Percentiles rank a stretch among this genome's conserved stretches.
These are phyloP conservation scores for Gossypium longicalyx DNA, from an alignment of 345 rosid species.

Conservation along the genomic window DNA sequence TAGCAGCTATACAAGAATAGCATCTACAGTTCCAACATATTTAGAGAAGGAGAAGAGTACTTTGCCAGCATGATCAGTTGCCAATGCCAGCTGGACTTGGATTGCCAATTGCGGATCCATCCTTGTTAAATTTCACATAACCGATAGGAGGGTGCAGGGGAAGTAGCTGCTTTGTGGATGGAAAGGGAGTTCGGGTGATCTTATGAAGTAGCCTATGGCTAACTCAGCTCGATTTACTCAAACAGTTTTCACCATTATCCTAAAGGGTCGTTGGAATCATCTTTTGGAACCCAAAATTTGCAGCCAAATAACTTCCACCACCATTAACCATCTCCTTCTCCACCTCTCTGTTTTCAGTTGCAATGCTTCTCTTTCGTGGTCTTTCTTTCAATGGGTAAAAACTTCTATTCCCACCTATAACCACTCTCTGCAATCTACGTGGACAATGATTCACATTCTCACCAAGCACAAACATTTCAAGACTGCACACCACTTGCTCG, in stretches of 20 bases:
- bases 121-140: too few species aligned
- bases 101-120: too few species aligned
- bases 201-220: constrained; percentile 10
- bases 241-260: constrained; percentile 38
- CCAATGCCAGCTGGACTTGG: too few species aligned
- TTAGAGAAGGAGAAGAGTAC: too few species aligned
- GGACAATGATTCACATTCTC: constrained; percentile 74
- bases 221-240: constrained; percentile 32
- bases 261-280: constrained; percentile 69
- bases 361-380: constrained; percentile 49
- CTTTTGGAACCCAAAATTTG: constrained; percentile 36
- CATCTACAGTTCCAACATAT: too few species aligned
- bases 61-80: too few species aligned
- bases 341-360: constrained; percentile 32
- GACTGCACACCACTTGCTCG: constrained; percentile 74
- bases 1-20: too few species aligned
- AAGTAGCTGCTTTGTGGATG: too few species aligned
- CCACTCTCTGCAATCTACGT: constrained; percentile 63
- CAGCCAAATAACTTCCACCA: constrained; percentile 38
- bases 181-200: too few species aligned
- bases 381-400: constrained; percentile 55
- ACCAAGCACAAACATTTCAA: constrained; percentile 62
- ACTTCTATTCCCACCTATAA: constrained; percentile 37
- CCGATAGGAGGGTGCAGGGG: too few species aligned
- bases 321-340: constrained; percentile 47